phyloP scores from a whole-genome alignment of 306 rosid species.

The Astragalus glycyphyllos region DNA sequence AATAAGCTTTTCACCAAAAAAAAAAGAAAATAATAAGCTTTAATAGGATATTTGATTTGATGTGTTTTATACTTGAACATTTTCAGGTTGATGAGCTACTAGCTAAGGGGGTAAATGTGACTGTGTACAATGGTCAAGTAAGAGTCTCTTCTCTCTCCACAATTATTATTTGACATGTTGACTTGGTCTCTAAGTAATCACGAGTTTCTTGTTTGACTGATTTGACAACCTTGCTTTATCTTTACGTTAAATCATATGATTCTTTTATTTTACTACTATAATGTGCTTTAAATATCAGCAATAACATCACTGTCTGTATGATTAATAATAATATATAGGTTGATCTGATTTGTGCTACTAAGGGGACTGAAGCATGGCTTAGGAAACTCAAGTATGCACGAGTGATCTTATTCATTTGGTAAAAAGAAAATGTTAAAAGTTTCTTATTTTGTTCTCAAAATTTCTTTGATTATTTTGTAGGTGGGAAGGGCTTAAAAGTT shows the following conservation, averaged over 20 bases:
- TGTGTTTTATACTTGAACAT: background rate
- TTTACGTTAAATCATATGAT: background rate
- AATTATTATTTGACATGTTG: conserved; percentile 24
- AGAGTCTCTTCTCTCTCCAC: conserved; percentile 35
- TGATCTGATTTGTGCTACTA: conserved; percentile 89
- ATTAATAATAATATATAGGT: conserved; percentile 55
- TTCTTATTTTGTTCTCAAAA: background rate
- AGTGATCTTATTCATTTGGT: background rate
- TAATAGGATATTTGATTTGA: too few species aligned
- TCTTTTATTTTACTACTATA: background rate
- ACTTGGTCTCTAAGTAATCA: conserved; percentile 4
- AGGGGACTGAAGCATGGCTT: conserved; percentile 90
- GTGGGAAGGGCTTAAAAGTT: conserved; percentile 77
- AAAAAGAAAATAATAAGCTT: conserved; percentile 8
- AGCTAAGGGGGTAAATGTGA: conserved; percentile 80
- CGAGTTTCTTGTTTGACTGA: conserved; percentile 27
- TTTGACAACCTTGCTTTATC: conserved; percentile 21
- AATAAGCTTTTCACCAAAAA: too few species aligned
- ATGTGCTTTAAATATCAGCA: background rate
- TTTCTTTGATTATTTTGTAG: conserved; percentile 33
- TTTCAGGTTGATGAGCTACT: conserved; percentile 82
- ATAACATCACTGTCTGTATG: conserved; percentile 29
- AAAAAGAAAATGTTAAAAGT: background rate
- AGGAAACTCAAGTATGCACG: conserved; percentile 69
- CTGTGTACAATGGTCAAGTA: conserved; percentile 91